Evolutionary conservation across 176 grass and related monocot genomes (phyloP).

Genomic region (Lolium multiflorum): DNA sequence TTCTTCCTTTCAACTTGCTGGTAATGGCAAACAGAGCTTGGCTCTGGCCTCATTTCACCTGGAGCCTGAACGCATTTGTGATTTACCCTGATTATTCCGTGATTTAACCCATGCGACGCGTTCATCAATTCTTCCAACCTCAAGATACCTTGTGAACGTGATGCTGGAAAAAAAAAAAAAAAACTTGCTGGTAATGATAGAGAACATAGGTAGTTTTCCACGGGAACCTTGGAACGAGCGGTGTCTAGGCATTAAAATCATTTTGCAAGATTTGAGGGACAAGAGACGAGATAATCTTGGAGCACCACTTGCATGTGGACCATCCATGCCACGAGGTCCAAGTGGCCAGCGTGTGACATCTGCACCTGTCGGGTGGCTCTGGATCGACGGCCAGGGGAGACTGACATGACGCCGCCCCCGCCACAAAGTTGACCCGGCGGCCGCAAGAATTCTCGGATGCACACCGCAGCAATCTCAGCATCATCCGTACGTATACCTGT

Average conservation of each 20-base stretch:
- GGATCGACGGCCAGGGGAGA: neutral
- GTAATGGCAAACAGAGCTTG: no score
- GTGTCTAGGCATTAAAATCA: conserved; percentile 17
- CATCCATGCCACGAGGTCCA: neutral
- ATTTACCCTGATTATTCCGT: no score
- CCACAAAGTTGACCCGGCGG: conserved; percentile 35
- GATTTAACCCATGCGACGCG: no score
- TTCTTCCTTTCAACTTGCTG: neutral
- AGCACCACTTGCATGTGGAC: conserved; percentile 36
- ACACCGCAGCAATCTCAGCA: neutral
- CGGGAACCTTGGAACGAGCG: conserved; percentile 35
- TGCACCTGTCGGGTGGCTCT: neutral
- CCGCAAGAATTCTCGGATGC: neutral
- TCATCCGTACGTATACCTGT: conserved; percentile 7
- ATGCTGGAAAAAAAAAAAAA: no score
- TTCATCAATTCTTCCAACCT: no score
- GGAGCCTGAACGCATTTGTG: no score
- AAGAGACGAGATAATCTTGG: neutral
- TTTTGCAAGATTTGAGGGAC: conserved; percentile 38
- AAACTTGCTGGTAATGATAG: neutral
- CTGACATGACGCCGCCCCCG: neutral
- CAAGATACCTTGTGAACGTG: no score
- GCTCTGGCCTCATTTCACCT: no score
- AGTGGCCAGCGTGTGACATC: conserved; percentile 20
- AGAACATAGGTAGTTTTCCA: no score